phyloP scores from a whole-genome alignment of 345 rosid species.

The Salix udensis region DNA sequence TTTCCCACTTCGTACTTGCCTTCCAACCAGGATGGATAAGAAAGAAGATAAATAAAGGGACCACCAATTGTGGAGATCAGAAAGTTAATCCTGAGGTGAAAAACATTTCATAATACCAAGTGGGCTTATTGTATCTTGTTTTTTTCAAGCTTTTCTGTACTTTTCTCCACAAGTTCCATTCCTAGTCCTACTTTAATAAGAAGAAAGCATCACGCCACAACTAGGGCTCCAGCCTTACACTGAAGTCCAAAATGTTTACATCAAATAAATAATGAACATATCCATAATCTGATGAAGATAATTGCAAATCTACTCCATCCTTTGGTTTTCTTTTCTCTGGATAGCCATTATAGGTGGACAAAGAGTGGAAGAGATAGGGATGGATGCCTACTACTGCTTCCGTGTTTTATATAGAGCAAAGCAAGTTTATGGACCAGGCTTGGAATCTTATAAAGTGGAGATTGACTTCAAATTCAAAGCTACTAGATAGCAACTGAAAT shows the following conservation, averaged over 20 bases:
- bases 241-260: neutral
- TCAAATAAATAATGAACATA: neutral
- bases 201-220: neutral
- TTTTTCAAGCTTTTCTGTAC: neutral
- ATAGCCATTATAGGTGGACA: no score
- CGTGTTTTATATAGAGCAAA: no score
- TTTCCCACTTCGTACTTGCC: neutral
- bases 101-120: neutral
- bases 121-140: neutral
- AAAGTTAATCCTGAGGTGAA: neutral
- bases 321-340: neutral
- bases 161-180: neutral
- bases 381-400: no score
- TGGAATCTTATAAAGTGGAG: no score
- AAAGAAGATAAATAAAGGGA: neutral
- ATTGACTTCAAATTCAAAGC: no score
- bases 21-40: neutral
- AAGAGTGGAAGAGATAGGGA: no score
- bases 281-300: neutral
- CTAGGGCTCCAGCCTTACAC: neutral
- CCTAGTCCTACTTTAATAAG: neutral
- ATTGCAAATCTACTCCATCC: neutral
- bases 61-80: neutral
- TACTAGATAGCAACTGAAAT: no score
- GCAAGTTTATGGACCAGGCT: no score